phyloP scores from a whole-genome alignment of 2,329 filamentous ascomycete genomes.

The Malbranchea cinnamomea region DNA sequence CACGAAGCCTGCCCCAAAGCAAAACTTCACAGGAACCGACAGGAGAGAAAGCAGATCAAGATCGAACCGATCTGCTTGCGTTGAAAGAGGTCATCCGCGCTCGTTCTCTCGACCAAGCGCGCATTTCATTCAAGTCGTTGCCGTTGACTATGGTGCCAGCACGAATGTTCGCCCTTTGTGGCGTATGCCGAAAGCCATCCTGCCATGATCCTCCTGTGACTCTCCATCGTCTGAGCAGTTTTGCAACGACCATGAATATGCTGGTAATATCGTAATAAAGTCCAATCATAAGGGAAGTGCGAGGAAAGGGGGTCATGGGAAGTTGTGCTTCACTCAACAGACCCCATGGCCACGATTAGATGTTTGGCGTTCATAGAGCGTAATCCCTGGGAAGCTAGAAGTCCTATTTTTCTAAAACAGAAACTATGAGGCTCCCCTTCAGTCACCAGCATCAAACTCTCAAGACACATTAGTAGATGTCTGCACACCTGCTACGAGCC shows the following conservation, averaged over 20 bases:
- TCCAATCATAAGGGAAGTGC: too few relatives aligned
- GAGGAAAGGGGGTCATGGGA: too few relatives aligned
- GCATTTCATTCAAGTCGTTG: constrained; percentile 30
- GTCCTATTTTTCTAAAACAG: too few relatives aligned
- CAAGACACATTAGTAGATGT: too few relatives aligned
- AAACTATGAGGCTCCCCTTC: too few relatives aligned
- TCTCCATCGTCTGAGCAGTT: constrained; percentile 24
- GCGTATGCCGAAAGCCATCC: constrained; percentile 14
- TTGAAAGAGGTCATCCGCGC: constrained; percentile 35
- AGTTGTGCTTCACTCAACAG: too few relatives aligned
- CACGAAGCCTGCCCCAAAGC: constrained; percentile 10
- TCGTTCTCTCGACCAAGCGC: constrained; percentile 17
- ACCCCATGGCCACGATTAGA: too few relatives aligned
- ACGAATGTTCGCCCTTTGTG: constrained; percentile 26
- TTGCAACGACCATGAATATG: constrained; percentile 28
- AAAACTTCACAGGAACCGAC: constrained; percentile 25
- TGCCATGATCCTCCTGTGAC: constrained; percentile 26
- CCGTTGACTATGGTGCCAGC: constrained; percentile 30
- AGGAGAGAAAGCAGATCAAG: constrained; percentile 32
- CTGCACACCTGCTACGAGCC: too few relatives aligned
- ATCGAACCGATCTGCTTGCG: constrained; percentile 30
- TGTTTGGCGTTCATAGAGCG: too few relatives aligned
- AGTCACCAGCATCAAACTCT: too few relatives aligned
- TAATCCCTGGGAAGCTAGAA: too few relatives aligned
- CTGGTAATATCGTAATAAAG: too few relatives aligned